These are phyloP conservation scores for Colletotrichum brevisporum DNA, from an alignment of 2,329 filamentous ascomycete genomes.

Conservation along the genomic window DNA sequence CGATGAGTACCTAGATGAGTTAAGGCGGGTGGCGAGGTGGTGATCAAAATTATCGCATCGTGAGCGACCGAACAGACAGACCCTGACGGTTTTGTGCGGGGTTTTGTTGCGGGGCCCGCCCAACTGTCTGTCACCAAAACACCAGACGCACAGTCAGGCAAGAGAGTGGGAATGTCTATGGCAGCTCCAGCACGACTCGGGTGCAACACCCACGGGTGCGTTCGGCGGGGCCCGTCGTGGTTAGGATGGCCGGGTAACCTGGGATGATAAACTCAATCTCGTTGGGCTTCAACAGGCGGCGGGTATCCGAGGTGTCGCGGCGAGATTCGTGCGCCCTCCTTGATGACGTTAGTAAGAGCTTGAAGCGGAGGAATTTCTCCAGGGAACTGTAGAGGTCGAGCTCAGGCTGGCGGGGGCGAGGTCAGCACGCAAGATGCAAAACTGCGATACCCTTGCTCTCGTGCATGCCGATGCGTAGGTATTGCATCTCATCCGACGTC, in stretches of 20 bases:
- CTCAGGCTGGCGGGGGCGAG: background rate
- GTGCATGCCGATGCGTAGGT: constrained; percentile 15
- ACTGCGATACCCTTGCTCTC: background rate
- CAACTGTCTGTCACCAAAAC: too few relatives aligned
- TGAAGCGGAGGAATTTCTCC: constrained; percentile 23
- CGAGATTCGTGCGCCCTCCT: constrained; percentile 7
- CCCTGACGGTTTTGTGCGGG: background rate
- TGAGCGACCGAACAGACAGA: background rate
- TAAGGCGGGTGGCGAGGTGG: too few relatives aligned
- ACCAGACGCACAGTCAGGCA: too few relatives aligned
- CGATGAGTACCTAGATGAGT: background rate
- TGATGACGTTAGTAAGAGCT: constrained; percentile 19
- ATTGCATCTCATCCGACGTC: constrained; percentile 3
- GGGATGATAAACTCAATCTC: constrained; percentile 33
- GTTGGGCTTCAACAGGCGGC: constrained; percentile 24
- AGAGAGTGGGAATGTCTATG: background rate
- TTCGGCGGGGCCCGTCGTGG: background rate
- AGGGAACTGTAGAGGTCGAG: background rate
- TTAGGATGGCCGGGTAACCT: background rate
- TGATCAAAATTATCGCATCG: background rate
- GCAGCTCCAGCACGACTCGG: constrained; percentile 32
- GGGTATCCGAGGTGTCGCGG: constrained; percentile 6
- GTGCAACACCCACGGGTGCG: background rate
- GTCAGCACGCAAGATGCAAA: constrained; percentile 3
- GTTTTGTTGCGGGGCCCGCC: background rate